Percentiles rank a stretch among this genome's conserved stretches.
These are phyloP conservation scores for Balamuthia mandrillaris DNA, from an alignment of 208 protist species.

Conservation along the genomic window DNA sequence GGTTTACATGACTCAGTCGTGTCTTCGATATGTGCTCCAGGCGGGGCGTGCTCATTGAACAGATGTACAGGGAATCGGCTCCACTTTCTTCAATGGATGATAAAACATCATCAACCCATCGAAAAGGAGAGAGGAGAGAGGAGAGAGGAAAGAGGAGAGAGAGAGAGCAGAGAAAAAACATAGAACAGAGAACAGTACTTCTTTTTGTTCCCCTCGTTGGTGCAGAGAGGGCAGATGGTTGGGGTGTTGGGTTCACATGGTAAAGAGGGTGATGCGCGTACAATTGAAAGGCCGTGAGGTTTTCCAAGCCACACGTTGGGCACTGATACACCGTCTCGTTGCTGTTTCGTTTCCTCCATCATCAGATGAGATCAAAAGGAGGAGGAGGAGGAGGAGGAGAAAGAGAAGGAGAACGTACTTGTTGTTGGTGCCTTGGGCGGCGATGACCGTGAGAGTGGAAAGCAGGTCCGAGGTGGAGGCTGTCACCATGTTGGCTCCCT, in stretches of 20 bases:
- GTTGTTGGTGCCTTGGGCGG: background rate
- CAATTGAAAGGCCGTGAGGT: background rate
- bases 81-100: too few species aligned
- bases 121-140: too few species aligned
- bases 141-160: too few species aligned
- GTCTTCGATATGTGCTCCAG: background rate
- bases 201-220: too few species aligned
- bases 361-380: too few species aligned
- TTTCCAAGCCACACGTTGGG: background rate
- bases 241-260: slow-evolving; percentile 3
- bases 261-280: slow-evolving; percentile 25
- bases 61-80: slow-evolving; percentile 7
- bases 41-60: background rate
- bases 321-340: background rate
- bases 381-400: too few species aligned
- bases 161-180: too few species aligned
- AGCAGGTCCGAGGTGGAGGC: background rate
- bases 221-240: background rate
- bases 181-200: too few species aligned
- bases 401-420: background rate
- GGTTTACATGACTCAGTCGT: too few species aligned
- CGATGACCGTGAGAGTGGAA: background rate
- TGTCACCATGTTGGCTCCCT: slow-evolving; percentile 21
- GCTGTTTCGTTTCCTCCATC: too few species aligned
- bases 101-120: too few species aligned